A percentile compares a stretch with the other conserved stretches of the same genome.
phyloP scores from a whole-genome alignment of 345 rosid genomes.

The Mercurialis annua region DNA sequence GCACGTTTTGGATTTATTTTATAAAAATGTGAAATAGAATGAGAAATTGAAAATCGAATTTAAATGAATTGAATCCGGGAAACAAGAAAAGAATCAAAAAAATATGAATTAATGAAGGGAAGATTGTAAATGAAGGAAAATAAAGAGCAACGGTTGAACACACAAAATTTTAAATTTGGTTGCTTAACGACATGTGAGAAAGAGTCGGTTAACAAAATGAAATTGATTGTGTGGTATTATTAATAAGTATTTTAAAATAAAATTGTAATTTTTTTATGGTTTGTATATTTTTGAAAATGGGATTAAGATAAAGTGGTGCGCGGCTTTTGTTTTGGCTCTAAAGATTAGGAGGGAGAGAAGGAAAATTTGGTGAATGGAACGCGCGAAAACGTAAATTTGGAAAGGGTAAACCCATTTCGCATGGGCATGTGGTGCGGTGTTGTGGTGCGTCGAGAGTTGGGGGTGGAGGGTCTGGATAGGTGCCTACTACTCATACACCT shows the following conservation, averaged over 20 bases:
- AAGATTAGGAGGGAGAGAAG: constrained; percentile 8
- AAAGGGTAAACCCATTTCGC: too few relatives aligned
- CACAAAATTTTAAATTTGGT: not conserved
- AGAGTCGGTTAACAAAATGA: not conserved
- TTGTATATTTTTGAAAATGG: not conserved
- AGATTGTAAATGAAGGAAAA: not conserved
- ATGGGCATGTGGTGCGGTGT: too few relatives aligned
- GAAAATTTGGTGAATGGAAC: not conserved
- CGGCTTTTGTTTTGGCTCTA: constrained; percentile 16
- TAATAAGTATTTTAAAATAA: not conserved
- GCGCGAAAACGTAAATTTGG: constrained; percentile 15
- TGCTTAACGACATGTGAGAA: not conserved
- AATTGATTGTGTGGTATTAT: not conserved
- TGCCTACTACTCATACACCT: too few relatives aligned
- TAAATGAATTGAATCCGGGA: not conserved
- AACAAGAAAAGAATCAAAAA: not conserved
- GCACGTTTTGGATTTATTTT: not conserved
- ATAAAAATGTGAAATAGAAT: not conserved
- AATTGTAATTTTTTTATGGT: not conserved
- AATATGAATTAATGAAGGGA: not conserved
- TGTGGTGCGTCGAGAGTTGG: too few relatives aligned
- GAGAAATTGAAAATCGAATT: not conserved
- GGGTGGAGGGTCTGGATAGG: too few relatives aligned
- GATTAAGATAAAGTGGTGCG: not conserved
- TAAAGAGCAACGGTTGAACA: not conserved